A percentile compares a stretch with the other conserved stretches of the same genome.
phyloP scores from a whole-genome alignment of 2,329 filamentous ascomycete species.

The Grosmannia penicillata region DNA sequence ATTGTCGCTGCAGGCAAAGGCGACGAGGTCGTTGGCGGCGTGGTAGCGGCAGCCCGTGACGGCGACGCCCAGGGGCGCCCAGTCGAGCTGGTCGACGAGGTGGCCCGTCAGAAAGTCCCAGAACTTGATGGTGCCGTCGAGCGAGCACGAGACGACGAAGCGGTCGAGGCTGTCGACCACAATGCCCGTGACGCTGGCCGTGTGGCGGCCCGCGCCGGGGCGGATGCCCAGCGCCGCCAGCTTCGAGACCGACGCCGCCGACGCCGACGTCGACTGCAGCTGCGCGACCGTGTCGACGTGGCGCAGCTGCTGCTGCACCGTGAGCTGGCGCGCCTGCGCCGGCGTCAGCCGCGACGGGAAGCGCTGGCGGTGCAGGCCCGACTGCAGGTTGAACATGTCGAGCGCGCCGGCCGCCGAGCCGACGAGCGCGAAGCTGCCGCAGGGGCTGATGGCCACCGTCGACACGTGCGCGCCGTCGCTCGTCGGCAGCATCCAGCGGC shows the following conservation, averaged over 20 bases:
- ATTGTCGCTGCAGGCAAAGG: slow-evolving; percentile 76
- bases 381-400: slow-evolving; percentile 95
- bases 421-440: slow-evolving; percentile 84
- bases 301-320: slow-evolving; percentile 47
- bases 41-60: slow-evolving; percentile 72
- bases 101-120: slow-evolving; percentile 87
- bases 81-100: slow-evolving; percentile 68
- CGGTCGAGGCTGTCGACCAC: slow-evolving; percentile 83
- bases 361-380: slow-evolving; percentile 71
- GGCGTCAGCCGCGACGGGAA: slow-evolving; percentile 72
- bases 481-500: slow-evolving; percentile 83
- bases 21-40: slow-evolving; percentile 67
- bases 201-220: slow-evolving; percentile 57
- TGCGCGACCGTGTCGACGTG: slow-evolving; percentile 40
- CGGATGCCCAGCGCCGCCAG: slow-evolving; percentile 20
- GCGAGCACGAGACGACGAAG: slow-evolving; percentile 67
- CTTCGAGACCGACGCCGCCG: slow-evolving; percentile 12
- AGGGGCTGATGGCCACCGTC: slow-evolving; percentile 77
- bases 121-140: slow-evolving; percentile 91
- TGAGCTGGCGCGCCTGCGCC: slow-evolving; percentile 62
- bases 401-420: slow-evolving; percentile 73
- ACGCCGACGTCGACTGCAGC: slow-evolving; percentile 27
- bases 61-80: slow-evolving; percentile 55
- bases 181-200: slow-evolving; percentile 68
- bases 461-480: slow-evolving; percentile 70